Percentiles rank a stretch among this genome's conserved stretches.
phyloP scores from a whole-genome alignment of 2,329 filamentous ascomycete genomes.

The Pseudogymnoascus sp. region DNA sequence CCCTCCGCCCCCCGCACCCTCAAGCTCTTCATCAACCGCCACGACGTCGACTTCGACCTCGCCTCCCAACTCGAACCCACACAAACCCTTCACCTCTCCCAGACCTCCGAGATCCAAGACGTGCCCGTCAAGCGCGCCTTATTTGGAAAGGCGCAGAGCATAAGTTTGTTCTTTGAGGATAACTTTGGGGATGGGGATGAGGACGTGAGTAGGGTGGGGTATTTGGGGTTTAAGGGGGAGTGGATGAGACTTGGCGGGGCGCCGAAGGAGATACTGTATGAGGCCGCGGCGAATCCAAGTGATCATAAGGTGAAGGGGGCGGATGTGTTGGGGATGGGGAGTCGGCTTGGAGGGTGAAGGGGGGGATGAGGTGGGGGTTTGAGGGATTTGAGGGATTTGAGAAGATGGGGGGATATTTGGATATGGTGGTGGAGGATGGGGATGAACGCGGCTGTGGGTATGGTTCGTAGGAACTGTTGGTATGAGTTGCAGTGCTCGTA shows the following conservation, averaged over 20 bases:
- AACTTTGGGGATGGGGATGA: conserved; percentile 79
- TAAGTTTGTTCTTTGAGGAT: conserved; percentile 84
- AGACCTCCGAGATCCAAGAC: conserved; percentile 77
- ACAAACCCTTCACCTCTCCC: conserved; percentile 70
- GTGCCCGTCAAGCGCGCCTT: conserved; percentile 78
- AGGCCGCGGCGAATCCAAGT: conserved; percentile 82
- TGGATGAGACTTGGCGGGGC: conserved; percentile 82
- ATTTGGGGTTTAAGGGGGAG: conserved; percentile 89
- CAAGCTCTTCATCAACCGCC: conserved; percentile 79
- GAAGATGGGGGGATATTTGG: background rate
- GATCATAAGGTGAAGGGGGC: conserved; percentile 69
- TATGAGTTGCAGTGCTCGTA: background rate
- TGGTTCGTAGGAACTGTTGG: background rate
- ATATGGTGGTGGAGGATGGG: background rate
- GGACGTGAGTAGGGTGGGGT: conserved; percentile 70
- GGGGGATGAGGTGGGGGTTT: background rate
- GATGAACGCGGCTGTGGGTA: background rate
- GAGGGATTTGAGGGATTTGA: background rate
- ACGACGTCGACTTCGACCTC: conserved; percentile 75
- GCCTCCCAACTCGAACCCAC: conserved; percentile 64
- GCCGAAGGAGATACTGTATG: conserved; percentile 81
- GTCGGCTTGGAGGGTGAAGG: conserved; percentile 38
- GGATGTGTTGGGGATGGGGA: conserved; percentile 47
- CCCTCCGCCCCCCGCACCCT: conserved; percentile 70
- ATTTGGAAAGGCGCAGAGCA: conserved; percentile 76